Percentiles rank a stretch among this genome's conserved stretches.
Conservation (phyloP, 352 stramenopile genomes). For the Phytophthora fragariae region DNA sequence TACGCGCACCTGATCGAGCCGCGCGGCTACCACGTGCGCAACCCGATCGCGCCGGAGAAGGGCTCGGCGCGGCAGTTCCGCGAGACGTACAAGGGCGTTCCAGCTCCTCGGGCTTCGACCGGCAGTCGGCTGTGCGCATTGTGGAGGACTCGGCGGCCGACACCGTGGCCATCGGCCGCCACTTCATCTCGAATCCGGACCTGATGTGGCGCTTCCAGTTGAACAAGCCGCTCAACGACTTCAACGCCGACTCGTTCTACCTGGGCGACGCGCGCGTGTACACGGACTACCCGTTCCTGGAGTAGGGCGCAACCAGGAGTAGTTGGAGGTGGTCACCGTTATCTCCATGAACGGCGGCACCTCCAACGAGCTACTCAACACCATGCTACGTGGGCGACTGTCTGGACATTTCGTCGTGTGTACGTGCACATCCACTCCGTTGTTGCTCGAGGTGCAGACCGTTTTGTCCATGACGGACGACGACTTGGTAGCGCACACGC, state of each 20-base stretch:
- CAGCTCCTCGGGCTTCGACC: slow-evolving; percentile 67
- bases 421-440: no score
- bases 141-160: slow-evolving; percentile 64
- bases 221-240: slow-evolving; percentile 51
- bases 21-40: slow-evolving; percentile 29
- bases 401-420: no score
- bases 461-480: no score
- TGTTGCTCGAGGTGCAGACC: no score
- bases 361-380: no score
- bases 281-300: no score
- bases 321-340: no score
- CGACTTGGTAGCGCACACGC: no score
- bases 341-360: no score
- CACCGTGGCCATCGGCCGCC: slow-evolving; percentile 68
- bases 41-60: slow-evolving; percentile 37
- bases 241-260: slow-evolving; percentile 61
- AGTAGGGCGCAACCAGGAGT: no score
- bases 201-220: slow-evolving; percentile 63
- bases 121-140: slow-evolving; percentile 50
- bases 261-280: slow-evolving; percentile 49
- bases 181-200: slow-evolving; percentile 84
- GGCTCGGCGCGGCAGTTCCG: slow-evolving; percentile 60
- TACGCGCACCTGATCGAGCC: slow-evolving; percentile 57
- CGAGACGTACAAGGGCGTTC: slow-evolving; percentile 66
- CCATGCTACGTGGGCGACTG: no score